These are phyloP conservation scores for Hypoxylon sp. DNA, from an alignment of 2,329 filamentous ascomycete genomes.

Conservation along the genomic window DNA sequence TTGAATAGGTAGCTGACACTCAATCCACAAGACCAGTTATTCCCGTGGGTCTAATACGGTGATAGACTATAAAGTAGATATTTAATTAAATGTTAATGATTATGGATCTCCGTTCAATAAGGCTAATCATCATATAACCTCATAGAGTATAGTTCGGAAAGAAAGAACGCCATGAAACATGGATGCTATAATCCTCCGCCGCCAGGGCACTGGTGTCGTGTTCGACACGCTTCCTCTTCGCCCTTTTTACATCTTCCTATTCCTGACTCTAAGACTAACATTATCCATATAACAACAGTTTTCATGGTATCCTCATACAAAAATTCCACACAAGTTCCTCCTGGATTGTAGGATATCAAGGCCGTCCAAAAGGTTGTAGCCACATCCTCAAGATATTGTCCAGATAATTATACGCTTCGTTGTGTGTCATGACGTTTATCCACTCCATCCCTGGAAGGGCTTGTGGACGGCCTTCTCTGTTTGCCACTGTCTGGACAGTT, in stretches of 20 bases:
- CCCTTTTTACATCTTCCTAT: background rate
- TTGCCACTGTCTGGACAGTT: background rate
- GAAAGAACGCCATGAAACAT: background rate
- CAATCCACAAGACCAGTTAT: constrained; percentile 1
- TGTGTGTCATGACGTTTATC: background rate
- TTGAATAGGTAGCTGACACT: too few relatives aligned
- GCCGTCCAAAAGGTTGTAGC: too few relatives aligned
- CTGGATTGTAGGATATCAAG: too few relatives aligned
- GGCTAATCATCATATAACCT: background rate
- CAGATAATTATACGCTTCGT: background rate
- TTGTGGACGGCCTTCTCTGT: background rate
- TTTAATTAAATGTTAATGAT: background rate
- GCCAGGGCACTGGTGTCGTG: background rate
- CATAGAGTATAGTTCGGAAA: background rate
- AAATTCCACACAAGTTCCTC: background rate
- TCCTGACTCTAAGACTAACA: background rate
- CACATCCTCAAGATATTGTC: too few relatives aligned
- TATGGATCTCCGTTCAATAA: background rate
- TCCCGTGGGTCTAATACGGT: background rate
- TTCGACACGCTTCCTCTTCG: background rate
- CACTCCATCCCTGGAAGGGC: background rate
- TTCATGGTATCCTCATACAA: background rate
- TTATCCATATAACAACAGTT: background rate
- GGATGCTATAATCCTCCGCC: background rate
- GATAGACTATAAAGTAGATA: too few relatives aligned